A percentile compares a stretch with the other conserved stretches of the same genome.
Evolutionary conservation across 2,329 filamentous ascomycete genomes (phyloP).

Genomic region (Xylariaceae sp.): DNA sequence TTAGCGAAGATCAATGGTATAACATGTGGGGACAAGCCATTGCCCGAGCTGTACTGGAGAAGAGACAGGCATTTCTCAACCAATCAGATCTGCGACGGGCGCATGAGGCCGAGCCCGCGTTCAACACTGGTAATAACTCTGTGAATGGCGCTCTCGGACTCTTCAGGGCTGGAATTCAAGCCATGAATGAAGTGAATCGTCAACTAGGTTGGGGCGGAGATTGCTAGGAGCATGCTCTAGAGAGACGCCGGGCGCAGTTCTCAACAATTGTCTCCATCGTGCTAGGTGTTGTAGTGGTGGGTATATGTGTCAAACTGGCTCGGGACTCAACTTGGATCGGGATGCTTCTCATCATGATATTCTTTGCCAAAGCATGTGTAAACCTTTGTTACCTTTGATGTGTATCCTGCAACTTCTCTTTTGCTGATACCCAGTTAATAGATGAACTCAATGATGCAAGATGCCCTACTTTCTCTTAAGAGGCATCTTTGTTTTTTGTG

Average conservation of each 20-base stretch:
- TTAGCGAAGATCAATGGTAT: constrained; percentile 67
- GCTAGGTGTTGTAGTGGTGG: constrained; percentile 6
- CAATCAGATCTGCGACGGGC: constrained; percentile 60
- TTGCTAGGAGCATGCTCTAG: constrained; percentile 33
- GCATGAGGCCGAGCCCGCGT: constrained; percentile 47
- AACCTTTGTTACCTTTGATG: not conserved
- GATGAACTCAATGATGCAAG: too few species aligned
- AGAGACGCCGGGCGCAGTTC: not conserved
- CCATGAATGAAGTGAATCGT: constrained; percentile 60
- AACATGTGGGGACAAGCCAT: constrained; percentile 68
- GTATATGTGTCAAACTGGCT: constrained; percentile 4
- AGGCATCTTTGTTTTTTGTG: too few species aligned
- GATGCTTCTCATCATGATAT: constrained; percentile 1
- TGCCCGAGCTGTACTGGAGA: constrained; percentile 62
- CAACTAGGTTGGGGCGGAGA: constrained; percentile 60
- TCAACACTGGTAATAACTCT: constrained; percentile 47
- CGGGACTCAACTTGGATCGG: constrained; percentile 3
- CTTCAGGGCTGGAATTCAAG: constrained; percentile 56
- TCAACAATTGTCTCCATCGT: constrained; percentile 4
- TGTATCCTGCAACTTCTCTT: too few species aligned
- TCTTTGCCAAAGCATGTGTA: constrained; percentile 11
- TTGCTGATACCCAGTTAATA: too few species aligned
- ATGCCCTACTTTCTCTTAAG: too few species aligned
- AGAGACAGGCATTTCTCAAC: constrained; percentile 61
- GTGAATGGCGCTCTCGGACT: constrained; percentile 51